A percentile compares a stretch with the other conserved stretches of the same genome.
Evolutionary conservation across 352 stramenopile genomes (phyloP).

Genomic region (Phytophthora pini): DNA sequence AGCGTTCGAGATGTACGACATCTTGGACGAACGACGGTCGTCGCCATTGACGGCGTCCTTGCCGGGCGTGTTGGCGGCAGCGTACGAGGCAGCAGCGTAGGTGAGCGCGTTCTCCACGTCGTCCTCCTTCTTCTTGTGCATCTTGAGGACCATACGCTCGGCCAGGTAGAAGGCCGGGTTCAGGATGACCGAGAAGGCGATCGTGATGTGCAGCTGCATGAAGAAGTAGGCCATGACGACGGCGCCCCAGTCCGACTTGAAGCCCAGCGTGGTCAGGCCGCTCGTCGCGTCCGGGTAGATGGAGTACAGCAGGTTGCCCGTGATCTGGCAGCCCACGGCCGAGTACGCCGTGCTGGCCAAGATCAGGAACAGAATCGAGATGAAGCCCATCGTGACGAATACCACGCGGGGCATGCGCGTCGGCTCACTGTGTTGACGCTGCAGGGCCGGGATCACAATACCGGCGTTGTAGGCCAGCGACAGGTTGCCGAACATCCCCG

Average conservation of each 20-base stretch:
- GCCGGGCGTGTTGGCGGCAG: conserved; percentile 17
- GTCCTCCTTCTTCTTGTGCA: conserved; percentile 46
- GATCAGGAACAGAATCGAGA: conserved; percentile 43
- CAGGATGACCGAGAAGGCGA: conserved; percentile 47
- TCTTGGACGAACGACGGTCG: conserved; percentile 38
- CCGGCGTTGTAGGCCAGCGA: conserved; percentile 27
- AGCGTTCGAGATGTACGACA: conserved; percentile 49
- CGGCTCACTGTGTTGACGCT: conserved; percentile 29
- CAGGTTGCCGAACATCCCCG: conserved; percentile 39
- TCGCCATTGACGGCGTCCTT: conserved; percentile 23
- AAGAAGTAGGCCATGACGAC: conserved; percentile 32
- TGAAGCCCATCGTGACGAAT: conserved; percentile 41
- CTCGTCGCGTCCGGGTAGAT: conserved; percentile 43
- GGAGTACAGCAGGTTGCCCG: conserved; percentile 58
- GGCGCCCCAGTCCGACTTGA: conserved; percentile 37
- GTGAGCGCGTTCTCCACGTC: conserved; percentile 34
- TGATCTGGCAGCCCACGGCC: conserved; percentile 59
- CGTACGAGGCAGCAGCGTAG: conserved; percentile 27
- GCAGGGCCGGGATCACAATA: conserved; percentile 24
- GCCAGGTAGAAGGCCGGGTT: conserved; percentile 46
- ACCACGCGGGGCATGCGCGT: conserved; percentile 37
- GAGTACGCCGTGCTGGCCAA: conserved; percentile 47
- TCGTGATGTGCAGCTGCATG: conserved; percentile 20
- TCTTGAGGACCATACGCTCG: conserved; percentile 41
- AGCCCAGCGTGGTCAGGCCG: conserved; percentile 44